Base-by-base conservation (phyloP, 768 basidiomycete genomes). In the Hypholoma sublateritium region DNA sequence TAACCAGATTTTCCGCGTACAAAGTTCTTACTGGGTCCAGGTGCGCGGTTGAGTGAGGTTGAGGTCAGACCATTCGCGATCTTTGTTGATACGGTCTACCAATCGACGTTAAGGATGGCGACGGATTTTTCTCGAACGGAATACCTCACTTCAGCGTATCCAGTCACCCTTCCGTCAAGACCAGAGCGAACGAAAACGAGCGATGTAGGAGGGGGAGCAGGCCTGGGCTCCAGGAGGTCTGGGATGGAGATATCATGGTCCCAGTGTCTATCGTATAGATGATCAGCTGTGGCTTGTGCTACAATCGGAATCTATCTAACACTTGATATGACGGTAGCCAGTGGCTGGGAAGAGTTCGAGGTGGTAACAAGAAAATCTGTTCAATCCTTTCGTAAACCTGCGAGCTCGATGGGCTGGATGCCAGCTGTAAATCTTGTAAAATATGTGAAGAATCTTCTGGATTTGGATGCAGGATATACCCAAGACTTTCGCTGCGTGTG, bases 1-100 rank as follows among this genome's bases (percentile, higher is more conserved):
- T 95, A 85, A 43, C 90, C 89, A 19, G 94, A 90, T 72, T 96
- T 97, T 44, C 97, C 97, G 56, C 95, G 80, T 17, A 98, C 95
- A 71, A 98, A 98, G 54, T 83, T 87, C 53, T 83, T 80, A 56
- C 79, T 80, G 0, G 88, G 82, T 13, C 86, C 93, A 7, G 95
- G 95, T 3, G 91, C 89, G 49, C 96, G 85, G 59, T 88, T 84
- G 57, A 95, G 72, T 25, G 92, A 91, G 1, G 91, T 93, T 11
- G 95, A 97, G 1, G 88, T 92, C 4, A 91, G 76, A 16, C 91
- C 91, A 14, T 86, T 87, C 16, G 81, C 69, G n/a, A 80, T 67
- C 45, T 79, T 82, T 34, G 78, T 72, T 63, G 82, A 82, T 22
- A 80, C 72, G 4, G 76, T 78, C 90, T 93, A 58, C 42, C 42